phyloP scores from a whole-genome alignment of 2,329 filamentous ascomycete species.

The Thyridium curvatum region DNA sequence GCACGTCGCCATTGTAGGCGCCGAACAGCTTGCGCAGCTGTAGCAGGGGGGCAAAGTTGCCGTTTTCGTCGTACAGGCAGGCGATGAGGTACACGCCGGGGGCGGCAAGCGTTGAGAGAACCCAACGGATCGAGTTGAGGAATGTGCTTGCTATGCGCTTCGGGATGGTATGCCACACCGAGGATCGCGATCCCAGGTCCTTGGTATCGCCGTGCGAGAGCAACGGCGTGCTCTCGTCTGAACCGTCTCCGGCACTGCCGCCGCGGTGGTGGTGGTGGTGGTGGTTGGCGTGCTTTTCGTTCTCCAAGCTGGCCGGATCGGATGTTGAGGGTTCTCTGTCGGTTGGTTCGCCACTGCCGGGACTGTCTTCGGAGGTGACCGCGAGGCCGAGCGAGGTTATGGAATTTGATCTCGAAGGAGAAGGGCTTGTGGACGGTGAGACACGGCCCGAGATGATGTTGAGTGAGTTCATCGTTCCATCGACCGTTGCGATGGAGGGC shows the following conservation, averaged over 20 bases:
- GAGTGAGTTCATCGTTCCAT: conserved; percentile 85
- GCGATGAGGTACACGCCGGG: conserved; percentile 79
- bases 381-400: conserved; percentile 45
- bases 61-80: conserved; percentile 75
- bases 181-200: conserved; percentile 27
- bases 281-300: conserved; percentile 13
- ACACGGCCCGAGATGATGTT: conserved; percentile 88
- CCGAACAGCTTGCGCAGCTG: conserved; percentile 63
- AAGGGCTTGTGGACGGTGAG: conserved; percentile 52
- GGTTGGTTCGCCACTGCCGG: conserved; percentile 16
- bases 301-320: conserved; percentile 28
- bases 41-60: conserved; percentile 69
- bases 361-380: conserved; percentile 35
- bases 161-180: conserved; percentile 52
- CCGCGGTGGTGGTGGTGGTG: conserved; percentile 10
- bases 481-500: conserved; percentile 23
- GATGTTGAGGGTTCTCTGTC: conserved; percentile 22
- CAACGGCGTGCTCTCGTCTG: conserved; percentile 65
- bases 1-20: conserved; percentile 28
- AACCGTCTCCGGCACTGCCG: conserved; percentile 17
- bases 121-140: conserved; percentile 68
- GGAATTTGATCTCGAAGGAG: conserved; percentile 55
- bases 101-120: conserved; percentile 71
- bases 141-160: conserved; percentile 66
- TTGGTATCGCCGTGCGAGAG: conserved; percentile 32